Base-by-base conservation (phyloP, 768 basidiomycete species). In the Lactarius psammicola region DNA sequence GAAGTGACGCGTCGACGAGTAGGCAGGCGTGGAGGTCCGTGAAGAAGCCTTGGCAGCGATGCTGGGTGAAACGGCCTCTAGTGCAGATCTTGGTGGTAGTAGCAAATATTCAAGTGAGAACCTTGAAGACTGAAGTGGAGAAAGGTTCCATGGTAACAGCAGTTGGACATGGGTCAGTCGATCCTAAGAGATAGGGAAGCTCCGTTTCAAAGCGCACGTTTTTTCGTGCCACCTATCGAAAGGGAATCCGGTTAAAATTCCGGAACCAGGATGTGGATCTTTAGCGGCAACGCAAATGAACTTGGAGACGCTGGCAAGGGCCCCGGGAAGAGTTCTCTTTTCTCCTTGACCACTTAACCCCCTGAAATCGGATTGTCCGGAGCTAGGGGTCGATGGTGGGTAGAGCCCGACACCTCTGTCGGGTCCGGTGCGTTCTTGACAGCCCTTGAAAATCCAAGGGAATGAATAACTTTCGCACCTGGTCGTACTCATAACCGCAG, bases 81-180 rank as follows among this genome's bases (percentile, higher is more conserved):
- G 87, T 86, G 85, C 87, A 88, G 87, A 87, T 89, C 87, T 88
- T 87, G 86, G 87, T 88, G 85, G 86, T 85, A 88, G 87, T 88
- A 88, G 87, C 87, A 88, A 88, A 88, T 88, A 88, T 85, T 87
- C 87, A 85, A 87, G 84, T 86, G 86, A 86, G 87, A 87, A 81
- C 87, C 85, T 87, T 84, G 86, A 87, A 85, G 87, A 87, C 87
- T 87, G 87, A 88, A 88, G 87, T 88, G 87, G 87, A 86, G 87
- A 89, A 88, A 86, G 87, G 87, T 87, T 87, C 86, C 86, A 84
- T 87, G 87, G 84, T 87, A 87, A 88, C 86, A 87, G 86, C 85
- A 87, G 85, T 88, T 88, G 87, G 84, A 87, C 86, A 87, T 85
- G 87, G 86, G 87, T 88, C 81, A 89, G 87, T 87, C 86, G 85